These are phyloP conservation scores for Aspergillus jensenii DNA, from an alignment of 2,329 filamentous ascomycete genomes.

Conservation along the genomic window DNA sequence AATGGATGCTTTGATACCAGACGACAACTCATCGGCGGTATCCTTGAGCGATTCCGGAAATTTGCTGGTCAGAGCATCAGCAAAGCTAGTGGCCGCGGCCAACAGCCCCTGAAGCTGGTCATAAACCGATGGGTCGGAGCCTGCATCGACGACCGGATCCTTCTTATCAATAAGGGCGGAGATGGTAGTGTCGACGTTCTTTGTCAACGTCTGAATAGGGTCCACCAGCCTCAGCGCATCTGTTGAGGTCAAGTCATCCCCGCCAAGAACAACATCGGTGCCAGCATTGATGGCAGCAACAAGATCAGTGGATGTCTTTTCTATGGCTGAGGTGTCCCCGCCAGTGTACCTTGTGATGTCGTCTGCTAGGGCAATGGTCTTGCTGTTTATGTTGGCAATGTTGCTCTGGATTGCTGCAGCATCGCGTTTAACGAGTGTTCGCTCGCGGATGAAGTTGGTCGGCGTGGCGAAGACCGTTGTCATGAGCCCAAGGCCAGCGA, in stretches of 20 bases:
- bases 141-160: constrained; percentile 8
- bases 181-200: constrained; percentile 7
- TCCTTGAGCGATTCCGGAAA: constrained; percentile 10
- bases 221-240: constrained; percentile 11
- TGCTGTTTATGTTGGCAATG: constrained; percentile 10
- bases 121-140: constrained; percentile 2
- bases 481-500: neutral
- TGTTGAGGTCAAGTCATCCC: neutral
- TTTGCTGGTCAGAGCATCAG: neutral
- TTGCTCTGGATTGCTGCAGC: constrained; percentile 10
- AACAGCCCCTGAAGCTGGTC: neutral
- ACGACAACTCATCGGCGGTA: constrained; percentile 22
- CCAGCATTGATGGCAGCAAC: constrained; percentile 15
- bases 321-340: constrained; percentile 8
- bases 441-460: neutral
- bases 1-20: constrained; percentile 27
- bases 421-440: constrained; percentile 7
- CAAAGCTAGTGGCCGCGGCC: neutral
- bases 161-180: constrained; percentile 13
- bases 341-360: constrained; percentile 11
- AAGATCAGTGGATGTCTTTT: constrained; percentile 10
- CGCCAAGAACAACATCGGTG: constrained; percentile 7
- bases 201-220: constrained; percentile 10
- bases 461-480: constrained; percentile 10
- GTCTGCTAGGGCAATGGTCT: constrained; percentile 10